Evolutionary conservation across 805 yeast species (phyloP), one percentile per base, ranked within the genome.

Genomic region (Nakazawaea laoshanensis): DNA sequence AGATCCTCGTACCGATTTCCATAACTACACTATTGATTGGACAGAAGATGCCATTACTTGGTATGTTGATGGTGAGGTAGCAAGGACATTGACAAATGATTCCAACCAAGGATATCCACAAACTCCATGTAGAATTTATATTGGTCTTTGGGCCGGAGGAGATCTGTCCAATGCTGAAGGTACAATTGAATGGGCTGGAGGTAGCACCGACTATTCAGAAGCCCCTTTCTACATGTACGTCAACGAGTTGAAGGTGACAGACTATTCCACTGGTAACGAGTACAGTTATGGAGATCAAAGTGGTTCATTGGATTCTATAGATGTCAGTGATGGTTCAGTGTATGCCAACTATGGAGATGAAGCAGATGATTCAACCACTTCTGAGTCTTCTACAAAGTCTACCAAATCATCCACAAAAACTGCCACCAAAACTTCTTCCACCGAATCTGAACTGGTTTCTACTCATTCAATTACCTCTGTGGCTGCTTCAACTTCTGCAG

Each of bases 11-110:
- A 49, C 56, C 6, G 49, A 59, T 21, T 77, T 52, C 54, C 82
- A 78, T 50, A 80, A 75, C 30, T 83, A 82, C 52, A 70, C 84
- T 10, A 54, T 83, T 36, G 88, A 81, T 42, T 82, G 92, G 92
- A 68, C 74, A 2, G 55, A 67, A 42, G 76, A 74, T 32, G 47
- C 54, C n/a, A 57, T 75, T 28, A 58, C 63, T 11, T 83, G 85
- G 80, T 66, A 65, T 31, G 43, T 80, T 11, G 85, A 83, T 46
- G 87, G 84, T 16, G 46, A 41, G 11, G 57, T 61, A 1, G 70
- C 78, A 7, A 70, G 94, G 57, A 65, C 76, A 2, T 53, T 83
- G 33, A 31, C 47, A 7, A 59, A 71, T 33, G 55, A 60, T 36
- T 57, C 73, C 19, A 48, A 65, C 21, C 64, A 73, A 53, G 86